A percentile compares a stretch with the other conserved stretches of the same genome.
Conservation (phyloP, 140 eudicot species). For the Cichorium intybus region DNA sequence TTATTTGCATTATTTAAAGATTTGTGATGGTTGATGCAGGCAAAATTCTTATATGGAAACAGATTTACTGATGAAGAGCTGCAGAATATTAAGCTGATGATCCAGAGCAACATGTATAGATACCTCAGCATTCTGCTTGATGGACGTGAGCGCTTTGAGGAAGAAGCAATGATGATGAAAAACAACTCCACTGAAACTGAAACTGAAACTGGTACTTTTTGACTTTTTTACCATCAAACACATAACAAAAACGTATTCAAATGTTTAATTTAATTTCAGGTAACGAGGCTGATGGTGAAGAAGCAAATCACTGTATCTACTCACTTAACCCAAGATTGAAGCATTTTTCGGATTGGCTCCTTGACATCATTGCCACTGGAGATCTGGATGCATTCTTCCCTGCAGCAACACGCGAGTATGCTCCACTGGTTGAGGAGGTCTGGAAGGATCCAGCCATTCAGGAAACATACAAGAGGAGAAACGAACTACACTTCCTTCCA, state of each 20-base stretch:
- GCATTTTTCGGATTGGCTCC: conserved; percentile 94
- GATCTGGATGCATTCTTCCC: conserved; percentile 95
- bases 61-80: conserved; percentile 67
- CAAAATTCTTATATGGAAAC: conserved; percentile 77
- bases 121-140: conserved; percentile 91
- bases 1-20: conserved; percentile 11
- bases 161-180: conserved; percentile 53
- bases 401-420: conserved; percentile 93
- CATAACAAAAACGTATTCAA: background rate
- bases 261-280: conserved; percentile 31
- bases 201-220: conserved; percentile 44
- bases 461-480: conserved; percentile 73
- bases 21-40: conserved; percentile 41
- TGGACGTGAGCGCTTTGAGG: conserved; percentile 96
- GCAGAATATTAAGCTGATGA: conserved; percentile 85
- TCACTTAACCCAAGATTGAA: conserved; percentile 80
- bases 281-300: conserved; percentile 50
- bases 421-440: conserved; percentile 94
- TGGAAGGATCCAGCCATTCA: conserved; percentile 97
- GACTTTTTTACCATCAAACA: background rate
- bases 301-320: conserved; percentile 42
- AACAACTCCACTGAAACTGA: conserved; percentile 19
- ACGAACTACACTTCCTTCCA: conserved; percentile 83
- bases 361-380: conserved; percentile 92
- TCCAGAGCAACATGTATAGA: conserved; percentile 90